A percentile compares a stretch with the other conserved stretches of the same genome.
phyloP scores from a whole-genome alignment of 2,329 filamentous ascomycete genomes.

The Coniella lustricola region DNA sequence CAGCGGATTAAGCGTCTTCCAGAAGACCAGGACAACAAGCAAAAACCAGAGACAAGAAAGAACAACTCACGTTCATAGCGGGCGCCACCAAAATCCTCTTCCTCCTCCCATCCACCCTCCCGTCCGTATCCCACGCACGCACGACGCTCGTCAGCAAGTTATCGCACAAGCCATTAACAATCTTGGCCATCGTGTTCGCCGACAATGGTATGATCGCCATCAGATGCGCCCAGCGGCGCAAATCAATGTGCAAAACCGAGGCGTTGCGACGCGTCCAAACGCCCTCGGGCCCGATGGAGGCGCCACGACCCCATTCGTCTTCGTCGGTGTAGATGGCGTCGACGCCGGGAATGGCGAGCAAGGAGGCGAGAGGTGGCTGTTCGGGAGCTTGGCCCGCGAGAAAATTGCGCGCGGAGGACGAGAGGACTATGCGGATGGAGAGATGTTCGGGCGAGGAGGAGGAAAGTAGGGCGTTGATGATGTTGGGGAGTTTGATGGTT shows the following conservation, averaged over 20 bases:
- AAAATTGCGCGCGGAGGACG: constrained; percentile 65
- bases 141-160: constrained; percentile 67
- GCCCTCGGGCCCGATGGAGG: constrained; percentile 29
- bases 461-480: constrained; percentile 50
- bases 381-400: constrained; percentile 68
- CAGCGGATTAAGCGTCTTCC: neutral
- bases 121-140: constrained; percentile 80
- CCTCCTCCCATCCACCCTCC: constrained; percentile 47
- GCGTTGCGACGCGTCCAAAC: constrained; percentile 67
- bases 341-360: constrained; percentile 60
- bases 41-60: constrained; percentile 30
- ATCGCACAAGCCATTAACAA: constrained; percentile 71
- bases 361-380: constrained; percentile 59
- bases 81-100: constrained; percentile 67
- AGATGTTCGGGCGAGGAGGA: constrained; percentile 39
- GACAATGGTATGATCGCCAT: constrained; percentile 74
- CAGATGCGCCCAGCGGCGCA: constrained; percentile 73
- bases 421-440: constrained; percentile 81
- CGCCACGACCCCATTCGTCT: constrained; percentile 63
- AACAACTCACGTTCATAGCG: constrained; percentile 15
- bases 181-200: constrained; percentile 81
- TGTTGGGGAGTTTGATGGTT: constrained; percentile 72
- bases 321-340: constrained; percentile 75
- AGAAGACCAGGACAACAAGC: neutral
- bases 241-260: constrained; percentile 84